These are phyloP conservation scores for Eucalyptus albens DNA, from an alignment of 345 rosid genomes.

Conservation along the genomic window DNA sequence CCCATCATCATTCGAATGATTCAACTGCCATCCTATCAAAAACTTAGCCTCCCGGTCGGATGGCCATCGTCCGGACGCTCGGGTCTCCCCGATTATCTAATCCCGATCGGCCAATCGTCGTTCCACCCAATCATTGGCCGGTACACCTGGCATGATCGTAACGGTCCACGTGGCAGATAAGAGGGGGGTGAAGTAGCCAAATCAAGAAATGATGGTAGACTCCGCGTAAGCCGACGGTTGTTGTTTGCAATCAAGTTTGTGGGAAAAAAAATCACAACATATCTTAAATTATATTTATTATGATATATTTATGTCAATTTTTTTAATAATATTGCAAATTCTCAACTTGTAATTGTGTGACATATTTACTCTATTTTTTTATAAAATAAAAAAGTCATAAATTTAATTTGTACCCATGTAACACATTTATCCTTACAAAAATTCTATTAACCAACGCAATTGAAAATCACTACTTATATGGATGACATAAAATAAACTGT, in stretches of 20 bases:
- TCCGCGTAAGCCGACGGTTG: not conserved
- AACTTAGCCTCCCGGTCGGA: not conserved
- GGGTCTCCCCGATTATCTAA: not conserved
- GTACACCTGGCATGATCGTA: not conserved
- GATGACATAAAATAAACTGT: not conserved
- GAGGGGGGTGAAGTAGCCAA: not conserved
- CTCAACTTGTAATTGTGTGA: too few relatives aligned
- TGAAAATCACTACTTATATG: not conserved
- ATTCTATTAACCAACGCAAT: rapidly evolving
- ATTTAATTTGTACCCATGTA: rapidly evolving
- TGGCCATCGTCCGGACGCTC: not conserved
- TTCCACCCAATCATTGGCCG: not conserved
- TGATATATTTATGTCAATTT: too few relatives aligned
- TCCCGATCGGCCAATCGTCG: not conserved
- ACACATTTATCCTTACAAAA: rapidly evolving
- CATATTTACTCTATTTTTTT: too few relatives aligned
- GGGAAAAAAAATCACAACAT: too few relatives aligned
- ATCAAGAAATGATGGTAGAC: not conserved
- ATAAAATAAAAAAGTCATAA: too few relatives aligned
- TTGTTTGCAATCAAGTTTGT: not conserved
- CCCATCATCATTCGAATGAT: not conserved
- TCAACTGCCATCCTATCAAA: not conserved
- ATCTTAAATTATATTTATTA: too few relatives aligned
- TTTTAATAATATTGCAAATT: too few relatives aligned
- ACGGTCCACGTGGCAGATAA: not conserved